A percentile compares a stretch with the other conserved stretches of the same genome.
phyloP scores from a whole-genome alignment of 371 early-diverging fungal species.

The Mortierella polycephala region DNA sequence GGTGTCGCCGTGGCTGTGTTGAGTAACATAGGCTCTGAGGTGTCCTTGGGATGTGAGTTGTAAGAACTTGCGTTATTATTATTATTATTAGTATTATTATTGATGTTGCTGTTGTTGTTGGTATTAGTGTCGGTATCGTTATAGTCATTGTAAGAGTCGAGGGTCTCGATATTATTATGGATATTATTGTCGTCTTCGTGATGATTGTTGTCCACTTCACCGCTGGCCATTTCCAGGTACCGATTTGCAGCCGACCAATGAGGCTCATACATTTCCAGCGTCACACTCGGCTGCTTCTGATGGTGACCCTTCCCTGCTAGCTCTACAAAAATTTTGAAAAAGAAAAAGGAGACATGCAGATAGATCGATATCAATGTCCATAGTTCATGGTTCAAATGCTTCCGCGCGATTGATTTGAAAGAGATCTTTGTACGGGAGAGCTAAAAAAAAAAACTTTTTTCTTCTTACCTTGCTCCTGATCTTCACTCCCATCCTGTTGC shows the following conservation, averaged over 20 bases:
- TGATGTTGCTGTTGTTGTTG: not conserved
- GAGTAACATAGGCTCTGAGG: constrained; percentile 1
- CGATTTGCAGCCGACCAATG: constrained; percentile 43
- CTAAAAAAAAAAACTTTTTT: not conserved
- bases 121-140: not conserved
- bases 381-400: not conserved
- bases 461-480: not conserved
- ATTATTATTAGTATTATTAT: not conserved
- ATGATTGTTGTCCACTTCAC: not conserved
- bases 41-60: not conserved
- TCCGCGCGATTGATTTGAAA: not conserved
- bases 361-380: not conserved
- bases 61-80: not conserved
- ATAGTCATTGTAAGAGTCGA: not conserved
- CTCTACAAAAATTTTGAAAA: not conserved
- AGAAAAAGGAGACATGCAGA: not conserved
- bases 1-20: not conserved
- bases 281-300: constrained; percentile 22
- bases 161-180: not conserved
- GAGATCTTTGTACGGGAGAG: not conserved
- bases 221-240: constrained; percentile 23
- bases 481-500: not conserved
- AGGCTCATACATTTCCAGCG: constrained; percentile 37
- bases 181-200: not conserved
- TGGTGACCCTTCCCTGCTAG: constrained; percentile 9